phyloP scores from a whole-genome alignment of 2,329 filamentous ascomycete genomes.

The Ophiostoma pallidulum region DNA sequence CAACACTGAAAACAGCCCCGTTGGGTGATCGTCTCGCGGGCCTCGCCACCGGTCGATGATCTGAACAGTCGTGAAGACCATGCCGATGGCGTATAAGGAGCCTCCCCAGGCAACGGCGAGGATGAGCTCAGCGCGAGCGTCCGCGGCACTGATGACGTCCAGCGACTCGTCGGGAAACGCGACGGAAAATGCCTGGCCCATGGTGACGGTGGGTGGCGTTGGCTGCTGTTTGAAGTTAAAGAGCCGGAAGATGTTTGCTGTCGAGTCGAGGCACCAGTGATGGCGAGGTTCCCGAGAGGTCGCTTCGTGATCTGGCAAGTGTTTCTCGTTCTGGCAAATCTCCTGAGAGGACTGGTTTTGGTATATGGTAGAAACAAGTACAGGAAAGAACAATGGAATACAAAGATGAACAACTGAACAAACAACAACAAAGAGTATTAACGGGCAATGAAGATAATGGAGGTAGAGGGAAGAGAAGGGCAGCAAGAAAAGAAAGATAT shows the following conservation, averaged over 20 bases:
- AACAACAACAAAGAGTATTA: conserved; percentile 4
- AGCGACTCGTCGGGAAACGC: conserved; percentile 15
- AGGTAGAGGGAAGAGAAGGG: background rate
- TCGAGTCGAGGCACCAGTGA: too few species aligned
- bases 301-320: too few species aligned
- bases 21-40: conserved; percentile 18
- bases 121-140: conserved; percentile 14
- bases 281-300: too few species aligned
- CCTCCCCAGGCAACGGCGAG: conserved; percentile 18
- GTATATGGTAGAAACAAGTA: background rate
- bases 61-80: conserved; percentile 19
- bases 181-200: conserved; percentile 14
- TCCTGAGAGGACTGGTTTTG: too few species aligned
- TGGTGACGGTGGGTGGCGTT: background rate
- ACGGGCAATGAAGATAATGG: too few species aligned
- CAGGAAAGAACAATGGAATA: background rate
- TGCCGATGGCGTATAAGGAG: conserved; percentile 18
- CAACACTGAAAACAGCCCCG: conserved; percentile 15
- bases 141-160: conserved; percentile 16
- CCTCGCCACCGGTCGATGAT: conserved; percentile 23
- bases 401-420: background rate
- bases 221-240: background rate
- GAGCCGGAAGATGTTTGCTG: too few species aligned
- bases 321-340: background rate
- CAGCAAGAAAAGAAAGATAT: conserved; percentile 1